Evolutionary conservation across 805 yeast species (phyloP), one percentile per base, ranked within the genome.

Genomic region (Metschnikowia shivogae): DNA sequence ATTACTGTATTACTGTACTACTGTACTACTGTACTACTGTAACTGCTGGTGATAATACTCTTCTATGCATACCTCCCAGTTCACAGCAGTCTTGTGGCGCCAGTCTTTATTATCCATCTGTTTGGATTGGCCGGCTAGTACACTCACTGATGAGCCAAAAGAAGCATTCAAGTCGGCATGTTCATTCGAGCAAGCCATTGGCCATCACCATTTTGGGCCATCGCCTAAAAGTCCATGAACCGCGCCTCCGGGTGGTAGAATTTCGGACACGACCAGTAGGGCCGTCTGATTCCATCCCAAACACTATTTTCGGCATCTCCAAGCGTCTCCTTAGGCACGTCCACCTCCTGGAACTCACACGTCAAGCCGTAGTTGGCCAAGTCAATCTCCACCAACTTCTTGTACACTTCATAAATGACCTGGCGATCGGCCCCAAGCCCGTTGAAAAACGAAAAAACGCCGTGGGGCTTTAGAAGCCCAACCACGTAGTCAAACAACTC

Each of bases 371-470:
- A 89, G 54, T 85, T 87, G 36, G 72, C 70, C 52, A 90, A 71
- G 63, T 90, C 97, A 46, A 87, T 64, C 50, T 82, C 86, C 4
- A 87, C 96, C 45, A 90, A 81, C 55, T 81, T 77, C 62, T 80
- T 83, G 70, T 92, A 90, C 7, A 92, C 97, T 56, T 90, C 74
- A 53, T 70, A 70, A 9, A 70, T 54, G 5, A 69, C 66, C 51
- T 66, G 65, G 50, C 76, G 63, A 48, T 70, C 76, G 10, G 74
- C 76, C 6, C 76, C 76, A 8, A 86, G 72, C 0, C 98, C 98
- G 58, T 90, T 92, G 74, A 90, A 90, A 60, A 89, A 90, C 5
- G 96, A 88, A 52, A 90, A 89, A 1, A 81, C 76, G 7, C 97
- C 98, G 29, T 79, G 77, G 6, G 93, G 87, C 60, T 85, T 84